These are phyloP conservation scores for Hebeloma cylindrosporum DNA, from an alignment of 768 basidiomycete species.

Conservation along the genomic window DNA sequence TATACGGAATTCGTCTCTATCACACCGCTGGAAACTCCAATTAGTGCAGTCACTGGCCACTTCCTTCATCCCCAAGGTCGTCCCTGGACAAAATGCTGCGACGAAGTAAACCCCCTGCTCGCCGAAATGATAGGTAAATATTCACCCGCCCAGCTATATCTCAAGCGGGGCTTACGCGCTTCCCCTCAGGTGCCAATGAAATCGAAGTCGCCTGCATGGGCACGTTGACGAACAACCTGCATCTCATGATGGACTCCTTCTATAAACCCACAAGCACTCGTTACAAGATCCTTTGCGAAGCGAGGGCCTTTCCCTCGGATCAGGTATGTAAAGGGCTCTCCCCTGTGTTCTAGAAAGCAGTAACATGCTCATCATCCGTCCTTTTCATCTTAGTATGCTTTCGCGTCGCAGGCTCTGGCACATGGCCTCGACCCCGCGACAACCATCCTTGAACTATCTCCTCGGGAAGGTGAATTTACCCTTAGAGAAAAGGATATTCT, in stretches of 20 bases:
- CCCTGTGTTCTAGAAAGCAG: constrained; percentile 10
- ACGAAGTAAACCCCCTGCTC: constrained; percentile 69
- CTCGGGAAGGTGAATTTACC: constrained; percentile 80
- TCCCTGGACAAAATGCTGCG: constrained; percentile 80
- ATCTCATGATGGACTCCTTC: constrained; percentile 92
- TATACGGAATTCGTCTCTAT: constrained; percentile 18
- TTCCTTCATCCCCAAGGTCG: constrained; percentile 84
- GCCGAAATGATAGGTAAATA: constrained; percentile 80
- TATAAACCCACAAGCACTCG: constrained; percentile 84
- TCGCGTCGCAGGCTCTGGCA: constrained; percentile 83
- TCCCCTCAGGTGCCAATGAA: constrained; percentile 70
- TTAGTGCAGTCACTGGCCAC: constrained; percentile 85
- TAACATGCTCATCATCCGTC: constrained; percentile 8
- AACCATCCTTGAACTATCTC: constrained; percentile 76
- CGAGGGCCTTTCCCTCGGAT: constrained; percentile 94
- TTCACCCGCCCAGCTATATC: constrained; percentile 10
- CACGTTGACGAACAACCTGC: constrained; percentile 92
- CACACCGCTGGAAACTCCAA: constrained; percentile 14
- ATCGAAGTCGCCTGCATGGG: constrained; percentile 95
- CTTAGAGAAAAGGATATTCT: constrained; percentile 91
- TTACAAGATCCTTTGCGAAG: constrained; percentile 95
- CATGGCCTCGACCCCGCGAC: constrained; percentile 76
- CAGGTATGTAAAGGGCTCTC: constrained; percentile 67
- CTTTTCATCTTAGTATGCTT: constrained; percentile 73
- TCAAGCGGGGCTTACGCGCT: constrained; percentile 22